These are phyloP conservation scores for Catharanthus roseus DNA, from an alignment of 257 asterid species.

Conservation along the genomic window DNA sequence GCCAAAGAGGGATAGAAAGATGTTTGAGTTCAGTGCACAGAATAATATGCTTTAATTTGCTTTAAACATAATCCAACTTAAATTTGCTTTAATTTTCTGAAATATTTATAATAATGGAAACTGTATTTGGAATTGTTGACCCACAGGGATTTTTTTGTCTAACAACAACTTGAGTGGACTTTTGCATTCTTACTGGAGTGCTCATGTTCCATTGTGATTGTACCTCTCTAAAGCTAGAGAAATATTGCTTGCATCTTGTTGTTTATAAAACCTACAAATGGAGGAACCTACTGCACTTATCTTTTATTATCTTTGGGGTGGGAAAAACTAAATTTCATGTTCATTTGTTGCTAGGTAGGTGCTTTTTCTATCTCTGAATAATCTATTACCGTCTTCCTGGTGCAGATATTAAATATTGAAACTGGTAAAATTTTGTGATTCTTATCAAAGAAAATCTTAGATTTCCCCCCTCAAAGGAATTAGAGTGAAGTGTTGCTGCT, in stretches of 20 bases:
- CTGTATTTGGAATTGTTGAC: too few species aligned
- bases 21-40: too few species aligned
- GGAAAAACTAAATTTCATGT: background rate
- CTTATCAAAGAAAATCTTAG: slow-evolving; percentile 2
- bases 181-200: too few species aligned
- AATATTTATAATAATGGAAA: too few species aligned
- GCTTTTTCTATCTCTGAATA: background rate
- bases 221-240: background rate
- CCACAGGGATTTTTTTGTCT: too few species aligned
- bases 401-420: slow-evolving; percentile 8
- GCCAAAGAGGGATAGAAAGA: too few species aligned
- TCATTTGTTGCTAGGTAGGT: background rate
- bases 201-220: background rate
- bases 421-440: slow-evolving; percentile 5
- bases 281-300: background rate
- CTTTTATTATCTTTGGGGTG: background rate
- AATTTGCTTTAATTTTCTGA: too few species aligned
- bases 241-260: background rate
- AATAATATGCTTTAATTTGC: too few species aligned
- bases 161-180: too few species aligned
- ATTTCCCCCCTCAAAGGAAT: slow-evolving; percentile 1
- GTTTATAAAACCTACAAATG: background rate
- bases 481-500: background rate
- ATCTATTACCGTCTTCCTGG: background rate
- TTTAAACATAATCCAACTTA: too few species aligned